Evolutionary conservation across 1,139 yeast species (phyloP).

Genomic region (Sugiyamaella castrensis): DNA sequence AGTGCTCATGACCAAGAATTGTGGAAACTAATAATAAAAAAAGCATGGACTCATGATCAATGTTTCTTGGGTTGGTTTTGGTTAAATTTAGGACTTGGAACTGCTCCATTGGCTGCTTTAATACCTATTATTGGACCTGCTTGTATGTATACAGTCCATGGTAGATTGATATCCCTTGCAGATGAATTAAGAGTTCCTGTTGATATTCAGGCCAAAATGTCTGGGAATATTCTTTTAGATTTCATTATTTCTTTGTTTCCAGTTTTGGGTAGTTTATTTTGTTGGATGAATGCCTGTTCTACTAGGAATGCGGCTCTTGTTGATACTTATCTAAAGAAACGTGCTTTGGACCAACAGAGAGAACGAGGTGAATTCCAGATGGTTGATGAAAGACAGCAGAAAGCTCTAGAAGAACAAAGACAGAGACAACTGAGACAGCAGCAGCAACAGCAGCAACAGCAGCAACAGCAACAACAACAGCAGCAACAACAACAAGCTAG

Average conservation of each 20-base stretch:
- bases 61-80: conserved; percentile 74
- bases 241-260: conserved; percentile 75
- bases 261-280: conserved; percentile 65
- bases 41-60: conserved; percentile 84
- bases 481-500: background rate
- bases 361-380: conserved; percentile 26
- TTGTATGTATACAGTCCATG: conserved; percentile 73
- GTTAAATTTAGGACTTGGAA: conserved; percentile 73
- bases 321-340: conserved; percentile 39
- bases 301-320: conserved; percentile 82
- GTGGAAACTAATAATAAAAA: conserved; percentile 69
- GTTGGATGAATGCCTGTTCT: conserved; percentile 85
- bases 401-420: conserved; percentile 6
- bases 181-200: conserved; percentile 58
- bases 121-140: conserved; percentile 81
- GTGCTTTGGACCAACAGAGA: conserved; percentile 20
- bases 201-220: conserved; percentile 60
- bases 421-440: background rate
- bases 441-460: conserved; percentile 2
- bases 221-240: conserved; percentile 71
- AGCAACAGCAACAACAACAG: background rate
- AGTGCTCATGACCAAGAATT: conserved; percentile 60
- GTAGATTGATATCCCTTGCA: conserved; percentile 59
- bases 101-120: conserved; percentile 54
- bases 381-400: conserved; percentile 15